Conservation (phyloP, 352 stramenopile species). For the Pythium brassicae region DNA sequence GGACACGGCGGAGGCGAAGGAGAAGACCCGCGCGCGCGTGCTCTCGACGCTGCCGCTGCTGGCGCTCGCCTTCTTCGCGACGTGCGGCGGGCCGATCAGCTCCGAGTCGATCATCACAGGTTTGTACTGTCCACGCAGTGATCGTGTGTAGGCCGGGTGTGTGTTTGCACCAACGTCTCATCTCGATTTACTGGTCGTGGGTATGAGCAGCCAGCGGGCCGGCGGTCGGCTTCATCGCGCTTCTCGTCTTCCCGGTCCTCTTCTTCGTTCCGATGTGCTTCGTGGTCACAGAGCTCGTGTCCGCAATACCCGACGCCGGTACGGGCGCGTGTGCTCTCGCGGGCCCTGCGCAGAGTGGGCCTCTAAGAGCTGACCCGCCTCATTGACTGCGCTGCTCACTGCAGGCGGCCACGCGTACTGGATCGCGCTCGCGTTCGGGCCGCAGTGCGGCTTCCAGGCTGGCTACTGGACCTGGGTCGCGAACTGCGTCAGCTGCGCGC, state of each 20-base stretch:
- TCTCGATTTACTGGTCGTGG: neutral
- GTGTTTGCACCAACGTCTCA: neutral
- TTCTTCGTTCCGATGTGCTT: conserved; percentile 49
- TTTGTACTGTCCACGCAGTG: too few relatives aligned
- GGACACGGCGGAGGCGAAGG: conserved; percentile 3
- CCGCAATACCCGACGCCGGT: conserved; percentile 34
- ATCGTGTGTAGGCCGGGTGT: too few relatives aligned
- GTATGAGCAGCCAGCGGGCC: conserved; percentile 30
- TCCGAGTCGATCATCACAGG: conserved; percentile 36
- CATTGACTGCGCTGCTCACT: neutral
- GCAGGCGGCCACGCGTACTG: conserved; percentile 59
- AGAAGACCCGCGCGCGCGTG: conserved; percentile 11
- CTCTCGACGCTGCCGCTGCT: conserved; percentile 37
- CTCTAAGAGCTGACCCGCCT: neutral
- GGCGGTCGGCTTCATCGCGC: conserved; percentile 24
- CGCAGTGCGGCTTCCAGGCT: conserved; percentile 64
- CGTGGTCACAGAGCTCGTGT: conserved; percentile 44
- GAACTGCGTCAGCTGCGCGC: conserved; percentile 70
- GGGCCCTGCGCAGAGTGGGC: too few relatives aligned
- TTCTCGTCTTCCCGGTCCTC: conserved; percentile 34
- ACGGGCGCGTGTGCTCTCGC: neutral
- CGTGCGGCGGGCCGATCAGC: conserved; percentile 38
- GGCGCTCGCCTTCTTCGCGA: conserved; percentile 53
- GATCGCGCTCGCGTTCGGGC: conserved; percentile 61
- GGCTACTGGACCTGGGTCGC: conserved; percentile 83